Evolutionary conservation across 192 early-diverging fungal genomes (phyloP).

Genomic region (Backusella tuberculispora): DNA sequence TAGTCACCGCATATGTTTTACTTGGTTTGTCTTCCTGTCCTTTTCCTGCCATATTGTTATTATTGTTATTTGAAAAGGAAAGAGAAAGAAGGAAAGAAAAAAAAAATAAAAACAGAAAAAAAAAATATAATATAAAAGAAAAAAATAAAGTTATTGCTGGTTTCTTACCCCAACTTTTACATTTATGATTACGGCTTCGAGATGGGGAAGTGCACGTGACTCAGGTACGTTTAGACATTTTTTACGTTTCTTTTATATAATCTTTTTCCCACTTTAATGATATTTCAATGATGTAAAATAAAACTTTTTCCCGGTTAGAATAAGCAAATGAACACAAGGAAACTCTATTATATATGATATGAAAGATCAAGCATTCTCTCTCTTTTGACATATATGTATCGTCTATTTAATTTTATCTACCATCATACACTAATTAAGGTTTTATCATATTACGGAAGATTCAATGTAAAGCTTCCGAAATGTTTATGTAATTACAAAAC

Average conservation of each 20-base stretch:
- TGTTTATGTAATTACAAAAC: too few relatives aligned
- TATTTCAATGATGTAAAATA: neutral
- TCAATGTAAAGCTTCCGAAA: neutral
- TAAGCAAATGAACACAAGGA: neutral
- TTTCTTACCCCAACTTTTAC: conserved; percentile 4
- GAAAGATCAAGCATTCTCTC: too few relatives aligned
- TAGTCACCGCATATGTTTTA: neutral
- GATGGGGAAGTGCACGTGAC: neutral
- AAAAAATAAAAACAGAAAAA: conserved; percentile 1
- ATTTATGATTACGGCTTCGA: neutral
- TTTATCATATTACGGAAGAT: neutral
- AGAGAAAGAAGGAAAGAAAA: neutral
- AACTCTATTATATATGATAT: too few relatives aligned
- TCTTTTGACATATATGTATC: too few relatives aligned
- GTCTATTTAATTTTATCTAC: neutral
- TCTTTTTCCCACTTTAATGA: neutral
- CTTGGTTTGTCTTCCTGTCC: neutral
- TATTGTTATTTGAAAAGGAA: neutral
- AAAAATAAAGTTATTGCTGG: neutral
- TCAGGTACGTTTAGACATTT: neutral
- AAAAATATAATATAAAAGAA: too few relatives aligned
- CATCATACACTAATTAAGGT: too few relatives aligned
- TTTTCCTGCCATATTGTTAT: neutral
- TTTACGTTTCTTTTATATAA: neutral
- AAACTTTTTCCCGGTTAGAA: neutral